These are phyloP conservation scores for Bondarzewia mesenterica DNA, from an alignment of 1,284 basidiomycete genomes.

Conservation along the genomic window DNA sequence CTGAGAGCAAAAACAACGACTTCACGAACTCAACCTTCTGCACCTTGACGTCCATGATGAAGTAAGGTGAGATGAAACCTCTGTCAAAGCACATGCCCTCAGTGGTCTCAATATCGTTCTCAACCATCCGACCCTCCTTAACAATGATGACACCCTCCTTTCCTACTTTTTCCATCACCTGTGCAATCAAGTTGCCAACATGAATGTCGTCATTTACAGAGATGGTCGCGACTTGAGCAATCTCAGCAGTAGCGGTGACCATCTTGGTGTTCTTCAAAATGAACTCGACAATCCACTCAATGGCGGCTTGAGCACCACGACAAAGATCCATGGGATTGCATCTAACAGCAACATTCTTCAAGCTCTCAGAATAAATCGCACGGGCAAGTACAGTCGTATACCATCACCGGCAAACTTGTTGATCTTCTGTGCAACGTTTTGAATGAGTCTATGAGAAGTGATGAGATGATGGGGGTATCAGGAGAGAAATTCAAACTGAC, in stretches of 20 bases:
- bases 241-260: constrained; percentile 96
- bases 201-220: constrained; percentile 96
- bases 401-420: constrained; percentile 98
- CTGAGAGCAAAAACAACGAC: constrained; percentile 86
- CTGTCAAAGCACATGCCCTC: constrained; percentile 99
- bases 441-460: constrained; percentile 60
- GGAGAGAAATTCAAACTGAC: constrained; percentile 47
- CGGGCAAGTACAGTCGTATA: constrained; percentile 96
- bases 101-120: constrained; percentile 98
- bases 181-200: constrained; percentile 94
- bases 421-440: constrained; percentile 94
- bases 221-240: constrained; percentile 97
- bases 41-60: constrained; percentile 96
- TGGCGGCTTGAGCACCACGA: constrained; percentile 91
- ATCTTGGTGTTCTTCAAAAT: constrained; percentile 87
- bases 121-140: constrained; percentile 96
- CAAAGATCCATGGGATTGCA: constrained; percentile 99
- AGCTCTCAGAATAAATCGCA: constrained; percentile 97
- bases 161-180: constrained; percentile 99
- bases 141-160: constrained; percentile 99
- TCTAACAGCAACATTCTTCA: constrained; percentile 98
- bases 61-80: constrained; percentile 97
- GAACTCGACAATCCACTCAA: constrained; percentile 92
- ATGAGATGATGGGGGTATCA: constrained; percentile 5
- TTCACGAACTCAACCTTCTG: constrained; percentile 98